phyloP scores from a whole-genome alignment of 305 asterid species.

The Fraxinus latifolia region DNA sequence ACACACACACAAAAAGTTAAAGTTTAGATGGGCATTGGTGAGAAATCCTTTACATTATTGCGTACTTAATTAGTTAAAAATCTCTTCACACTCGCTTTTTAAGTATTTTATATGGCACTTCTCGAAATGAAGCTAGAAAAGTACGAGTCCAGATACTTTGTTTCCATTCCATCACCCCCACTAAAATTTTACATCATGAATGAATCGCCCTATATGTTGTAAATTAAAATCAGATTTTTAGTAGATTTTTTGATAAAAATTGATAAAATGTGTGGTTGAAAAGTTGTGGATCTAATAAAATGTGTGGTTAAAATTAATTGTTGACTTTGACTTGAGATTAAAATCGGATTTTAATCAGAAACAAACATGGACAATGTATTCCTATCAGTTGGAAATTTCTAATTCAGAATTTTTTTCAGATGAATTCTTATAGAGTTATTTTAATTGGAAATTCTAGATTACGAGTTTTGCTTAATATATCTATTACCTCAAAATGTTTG shows the following conservation, averaged over 20 bases:
- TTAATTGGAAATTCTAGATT: not conserved
- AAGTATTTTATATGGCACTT: not conserved
- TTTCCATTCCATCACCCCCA: not conserved
- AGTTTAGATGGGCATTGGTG: not conserved
- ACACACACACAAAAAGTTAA: not conserved
- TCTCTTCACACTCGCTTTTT: not conserved
- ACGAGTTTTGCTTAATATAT: not conserved
- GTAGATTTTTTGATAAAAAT: too few relatives aligned
- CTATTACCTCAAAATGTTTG: not conserved
- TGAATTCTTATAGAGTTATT: not conserved
- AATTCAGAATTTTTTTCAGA: too few relatives aligned
- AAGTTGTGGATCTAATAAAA: too few relatives aligned
- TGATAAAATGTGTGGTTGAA: too few relatives aligned
- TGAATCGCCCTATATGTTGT: not conserved
- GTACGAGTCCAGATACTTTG: not conserved
- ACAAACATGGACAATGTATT: too few relatives aligned
- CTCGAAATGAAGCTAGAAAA: not conserved
- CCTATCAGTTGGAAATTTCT: not conserved
- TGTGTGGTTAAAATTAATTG: too few relatives aligned
- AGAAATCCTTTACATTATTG: not conserved
- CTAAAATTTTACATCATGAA: not conserved
- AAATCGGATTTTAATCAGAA: too few relatives aligned
- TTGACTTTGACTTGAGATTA: too few relatives aligned
- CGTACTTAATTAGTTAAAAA: not conserved
- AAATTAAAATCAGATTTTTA: too few relatives aligned